Evolutionary conservation across 1,139 yeast species (phyloP).

Genomic region (Magnusiomyces suaveolens): DNA sequence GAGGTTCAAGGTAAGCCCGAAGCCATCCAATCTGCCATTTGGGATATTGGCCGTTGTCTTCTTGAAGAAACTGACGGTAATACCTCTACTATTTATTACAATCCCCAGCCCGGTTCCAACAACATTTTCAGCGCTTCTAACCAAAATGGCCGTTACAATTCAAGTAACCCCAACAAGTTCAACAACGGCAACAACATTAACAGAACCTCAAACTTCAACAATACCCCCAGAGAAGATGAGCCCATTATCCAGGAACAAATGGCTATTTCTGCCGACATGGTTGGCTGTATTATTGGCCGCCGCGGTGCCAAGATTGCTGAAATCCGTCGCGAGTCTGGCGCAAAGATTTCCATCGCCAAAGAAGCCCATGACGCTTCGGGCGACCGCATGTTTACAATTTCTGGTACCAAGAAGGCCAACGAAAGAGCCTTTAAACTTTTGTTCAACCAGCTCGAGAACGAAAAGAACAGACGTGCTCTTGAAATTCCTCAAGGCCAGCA

Average conservation of each 20-base stretch:
- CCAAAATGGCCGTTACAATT: not conserved
- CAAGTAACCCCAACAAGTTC: slow-evolving; percentile 9
- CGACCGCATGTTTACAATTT: slow-evolving; percentile 63
- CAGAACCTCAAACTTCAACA: slow-evolving; percentile 4
- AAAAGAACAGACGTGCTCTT: slow-evolving; percentile 51
- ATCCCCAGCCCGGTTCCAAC: slow-evolving; percentile 40
- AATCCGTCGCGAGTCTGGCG: slow-evolving; percentile 70
- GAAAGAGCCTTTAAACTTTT: slow-evolving; percentile 62
- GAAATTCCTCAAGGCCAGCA: not conserved
- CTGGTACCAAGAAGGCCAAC: slow-evolving; percentile 55
- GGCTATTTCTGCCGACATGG: slow-evolving; percentile 70
- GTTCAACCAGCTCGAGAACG: slow-evolving; percentile 68
- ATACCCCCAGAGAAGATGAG: slow-evolving; percentile 6
- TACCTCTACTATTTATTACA: slow-evolving; percentile 55
- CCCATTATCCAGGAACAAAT: slow-evolving; percentile 35
- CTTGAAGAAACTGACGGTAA: slow-evolving; percentile 57
- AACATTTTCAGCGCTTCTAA: slow-evolving; percentile 5
- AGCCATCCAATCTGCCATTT: slow-evolving; percentile 47
- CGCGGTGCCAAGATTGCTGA: slow-evolving; percentile 83
- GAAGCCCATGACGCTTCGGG: slow-evolving; percentile 52
- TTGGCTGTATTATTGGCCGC: slow-evolving; percentile 85
- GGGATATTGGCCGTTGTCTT: slow-evolving; percentile 61
- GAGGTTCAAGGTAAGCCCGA: slow-evolving; percentile 78
- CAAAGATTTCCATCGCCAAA: slow-evolving; percentile 69
- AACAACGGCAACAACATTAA: slow-evolving; percentile 9